Percentiles rank a stretch among this genome's conserved stretches.
Evolutionary conservation across 2,329 filamentous ascomycete species (phyloP).

Genomic region (Paracoccidioides lutzii): DNA sequence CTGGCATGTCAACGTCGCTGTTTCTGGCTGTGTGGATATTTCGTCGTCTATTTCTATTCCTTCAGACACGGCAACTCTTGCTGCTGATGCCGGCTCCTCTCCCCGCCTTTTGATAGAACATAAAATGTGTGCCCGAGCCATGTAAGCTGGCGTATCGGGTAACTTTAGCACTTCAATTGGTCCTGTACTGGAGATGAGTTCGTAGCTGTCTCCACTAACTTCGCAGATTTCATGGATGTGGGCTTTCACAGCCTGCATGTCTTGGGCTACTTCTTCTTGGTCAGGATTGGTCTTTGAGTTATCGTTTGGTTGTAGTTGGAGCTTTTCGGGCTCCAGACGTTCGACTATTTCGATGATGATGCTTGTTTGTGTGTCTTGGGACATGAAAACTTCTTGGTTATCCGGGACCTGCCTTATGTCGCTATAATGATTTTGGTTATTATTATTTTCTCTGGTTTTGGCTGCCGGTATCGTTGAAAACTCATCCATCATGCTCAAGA

Average conservation of each 20-base stretch:
- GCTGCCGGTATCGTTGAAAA: too few relatives aligned
- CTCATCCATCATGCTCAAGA: neutral
- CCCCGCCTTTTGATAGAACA: neutral
- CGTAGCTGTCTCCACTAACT: slow-evolving; percentile 49
- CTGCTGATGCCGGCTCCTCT: neutral
- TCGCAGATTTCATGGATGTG: slow-evolving; percentile 59
- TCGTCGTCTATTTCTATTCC: too few relatives aligned
- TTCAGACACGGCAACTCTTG: neutral
- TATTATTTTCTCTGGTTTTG: neutral
- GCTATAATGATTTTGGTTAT: slow-evolving; percentile 6
- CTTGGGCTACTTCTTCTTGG: slow-evolving; percentile 42
- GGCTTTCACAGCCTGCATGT: slow-evolving; percentile 51
- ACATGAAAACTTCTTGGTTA: slow-evolving; percentile 87
- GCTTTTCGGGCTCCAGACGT: slow-evolving; percentile 42
- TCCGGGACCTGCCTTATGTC: slow-evolving; percentile 14
- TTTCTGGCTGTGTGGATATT: too few relatives aligned
- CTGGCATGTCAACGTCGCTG: slow-evolving; percentile 45
- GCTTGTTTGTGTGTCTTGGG: slow-evolving; percentile 67
- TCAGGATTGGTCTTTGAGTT: too few relatives aligned
- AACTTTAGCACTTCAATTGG: slow-evolving; percentile 45
- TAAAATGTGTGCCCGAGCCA: slow-evolving; percentile 14
- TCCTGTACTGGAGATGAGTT: slow-evolving; percentile 53
- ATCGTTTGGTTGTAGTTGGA: slow-evolving; percentile 8
- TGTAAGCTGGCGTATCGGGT: slow-evolving; percentile 7
- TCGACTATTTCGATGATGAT: slow-evolving; percentile 85